Base-by-base conservation (phyloP, 768 basidiomycete species). In the Russula abietina region DNA sequence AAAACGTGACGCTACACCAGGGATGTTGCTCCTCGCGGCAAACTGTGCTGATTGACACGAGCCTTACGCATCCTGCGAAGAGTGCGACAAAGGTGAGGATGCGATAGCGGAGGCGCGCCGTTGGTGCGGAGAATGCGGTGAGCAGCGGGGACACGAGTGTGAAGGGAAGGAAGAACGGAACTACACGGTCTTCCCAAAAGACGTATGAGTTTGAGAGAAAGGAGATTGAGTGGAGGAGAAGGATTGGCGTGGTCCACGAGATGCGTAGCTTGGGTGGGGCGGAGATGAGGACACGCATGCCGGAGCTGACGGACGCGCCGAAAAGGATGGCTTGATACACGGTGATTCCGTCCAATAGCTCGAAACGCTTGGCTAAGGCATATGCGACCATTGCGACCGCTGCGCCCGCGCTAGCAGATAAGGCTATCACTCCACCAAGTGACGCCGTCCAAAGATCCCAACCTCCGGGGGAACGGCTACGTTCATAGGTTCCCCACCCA, bases 191-290 rank as follows among this genome's bases (percentile, higher is more conserved):
- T 80, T 99, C 97, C 93, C 94, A 98, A 73, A 98, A 83, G n/a
- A 91, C 92, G 78, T 92, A 96, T 0, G 94, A 97, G 77, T 98
- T 98, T 28, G 94, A 96, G 17, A 88, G 82, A 74, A 96, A 96
- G 8, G 87, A 78, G 4, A 88, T 58, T 1, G 86, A 74, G 69
- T 98, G 94, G 2, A 93, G 76, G 60, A 84, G 60, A 59, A 88
- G 79, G 38, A 85, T 74, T 43, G 89, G 65, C 1, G 45, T 11
- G 12, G 65, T 52, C 60, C 59, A 67, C 0, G 61, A 62, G 80
- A 77, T 2, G 74, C 48, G 41, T 63, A 70, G 17, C 60, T 61
- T 45, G 59, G 63, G 53, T 38, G 62, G 55, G 36, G 48, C 55
- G 49, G 43, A 39, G 58, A 57, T 17, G 59, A 51, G 17, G 67